Conservation (phyloP, 345 rosid genomes). For the Eucalyptus sideroxylon region DNA sequence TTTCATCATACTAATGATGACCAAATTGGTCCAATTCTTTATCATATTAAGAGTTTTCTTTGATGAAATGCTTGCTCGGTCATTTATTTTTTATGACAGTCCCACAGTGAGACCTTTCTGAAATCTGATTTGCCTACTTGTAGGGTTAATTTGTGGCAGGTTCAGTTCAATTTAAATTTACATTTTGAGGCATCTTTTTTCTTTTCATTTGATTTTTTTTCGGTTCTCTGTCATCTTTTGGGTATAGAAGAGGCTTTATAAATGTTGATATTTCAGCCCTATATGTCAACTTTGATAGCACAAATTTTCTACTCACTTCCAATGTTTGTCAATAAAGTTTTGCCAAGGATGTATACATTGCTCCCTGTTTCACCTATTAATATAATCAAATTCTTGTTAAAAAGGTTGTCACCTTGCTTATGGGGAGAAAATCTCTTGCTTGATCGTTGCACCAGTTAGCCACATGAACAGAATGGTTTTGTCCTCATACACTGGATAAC, state of each 20-base stretch:
- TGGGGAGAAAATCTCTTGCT: not conserved
- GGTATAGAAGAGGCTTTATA: not conserved
- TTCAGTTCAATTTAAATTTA: not conserved
- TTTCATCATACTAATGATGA: not conserved
- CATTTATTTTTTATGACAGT: not conserved
- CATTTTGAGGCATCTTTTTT: not conserved
- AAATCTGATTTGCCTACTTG: not conserved
- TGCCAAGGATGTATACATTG: not conserved
- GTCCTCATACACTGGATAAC: not conserved
- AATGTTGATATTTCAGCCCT: not conserved
- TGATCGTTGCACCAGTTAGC: not conserved
- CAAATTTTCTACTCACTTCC: not conserved
- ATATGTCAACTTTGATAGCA: not conserved
- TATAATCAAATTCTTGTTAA: not conserved
- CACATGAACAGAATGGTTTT: not conserved
- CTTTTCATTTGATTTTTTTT: not conserved
- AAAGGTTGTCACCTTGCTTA: not conserved
- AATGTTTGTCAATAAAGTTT: not conserved
- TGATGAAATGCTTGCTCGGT: not conserved
- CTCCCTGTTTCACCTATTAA: not conserved
- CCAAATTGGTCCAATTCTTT: not conserved
- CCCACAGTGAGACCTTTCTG: not conserved
- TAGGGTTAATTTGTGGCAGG: not conserved
- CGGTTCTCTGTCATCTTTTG: not conserved
- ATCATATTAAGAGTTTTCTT: not conserved